These are phyloP conservation scores for Lactarius indigo DNA, from an alignment of 768 basidiomycete genomes.

Conservation along the genomic window DNA sequence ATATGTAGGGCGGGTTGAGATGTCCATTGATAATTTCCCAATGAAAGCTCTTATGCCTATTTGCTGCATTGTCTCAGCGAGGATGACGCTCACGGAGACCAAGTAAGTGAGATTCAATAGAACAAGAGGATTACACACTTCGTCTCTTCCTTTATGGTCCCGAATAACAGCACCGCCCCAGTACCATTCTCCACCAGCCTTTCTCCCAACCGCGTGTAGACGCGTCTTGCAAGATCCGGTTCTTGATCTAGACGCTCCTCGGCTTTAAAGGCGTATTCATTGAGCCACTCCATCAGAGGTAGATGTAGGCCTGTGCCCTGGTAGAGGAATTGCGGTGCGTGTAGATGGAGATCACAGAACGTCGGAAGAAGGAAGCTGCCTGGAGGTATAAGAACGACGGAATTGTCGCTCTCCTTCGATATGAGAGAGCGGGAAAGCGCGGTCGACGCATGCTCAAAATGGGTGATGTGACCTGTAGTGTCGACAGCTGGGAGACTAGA, in stretches of 20 bases:
- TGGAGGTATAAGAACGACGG: constrained; percentile 37
- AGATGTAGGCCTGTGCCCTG: constrained; percentile 84
- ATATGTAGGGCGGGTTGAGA: constrained; percentile 67
- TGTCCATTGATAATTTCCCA: constrained; percentile 92
- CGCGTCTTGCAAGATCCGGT: constrained; percentile 52
- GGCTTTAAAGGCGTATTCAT: constrained; percentile 77
- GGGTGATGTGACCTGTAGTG: constrained; percentile 45
- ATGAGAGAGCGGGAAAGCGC: constrained; percentile 37
- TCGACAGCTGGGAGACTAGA: constrained; percentile 8
- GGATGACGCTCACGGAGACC: constrained; percentile 53
- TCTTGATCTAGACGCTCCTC: constrained; percentile 72
- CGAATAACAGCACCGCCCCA: constrained; percentile 73
- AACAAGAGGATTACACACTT: constrained; percentile 51
- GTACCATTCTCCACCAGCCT: constrained; percentile 75
- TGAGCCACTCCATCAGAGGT: constrained; percentile 81
- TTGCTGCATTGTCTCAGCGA: constrained; percentile 68
- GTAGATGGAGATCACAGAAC: constrained; percentile 81
- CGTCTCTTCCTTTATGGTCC: constrained; percentile 76
- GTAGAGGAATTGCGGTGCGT: constrained; percentile 87
- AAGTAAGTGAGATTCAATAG: not conserved
- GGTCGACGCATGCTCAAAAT: constrained; percentile 41
- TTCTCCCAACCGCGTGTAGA: constrained; percentile 63
- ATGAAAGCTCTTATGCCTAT: constrained; percentile 76
- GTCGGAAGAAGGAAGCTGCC: constrained; percentile 74
- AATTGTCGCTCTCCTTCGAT: constrained; percentile 16